Conservation (phyloP, 257 asterid genomes). For the Scutellaria galericulata region DNA sequence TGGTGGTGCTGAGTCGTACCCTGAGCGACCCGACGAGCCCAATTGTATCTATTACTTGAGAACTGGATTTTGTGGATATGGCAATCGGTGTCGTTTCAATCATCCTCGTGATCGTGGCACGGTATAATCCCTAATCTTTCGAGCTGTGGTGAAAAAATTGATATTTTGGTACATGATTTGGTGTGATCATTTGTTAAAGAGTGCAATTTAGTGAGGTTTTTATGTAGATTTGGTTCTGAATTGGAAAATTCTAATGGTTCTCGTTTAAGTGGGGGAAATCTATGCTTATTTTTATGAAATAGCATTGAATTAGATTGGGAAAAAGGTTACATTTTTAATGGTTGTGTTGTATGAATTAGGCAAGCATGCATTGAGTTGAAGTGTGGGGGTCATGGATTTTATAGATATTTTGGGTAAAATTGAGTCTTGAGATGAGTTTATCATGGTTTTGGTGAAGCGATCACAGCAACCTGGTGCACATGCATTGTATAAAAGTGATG, state of each 20-base stretch:
- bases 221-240: conserved; percentile 35
- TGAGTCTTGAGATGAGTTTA: conserved; percentile 28
- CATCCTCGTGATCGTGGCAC: conserved; percentile 79
- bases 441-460: neutral
- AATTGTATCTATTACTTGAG: conserved; percentile 87
- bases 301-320: conserved; percentile 22
- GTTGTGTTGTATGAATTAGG: conserved; percentile 27
- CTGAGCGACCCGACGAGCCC: conserved; percentile 83
- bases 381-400: conserved; percentile 34
- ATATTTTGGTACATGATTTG: conserved; percentile 29
- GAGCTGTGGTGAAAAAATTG: conserved; percentile 18
- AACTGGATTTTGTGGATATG: conserved; percentile 94
- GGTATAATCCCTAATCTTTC: conserved; percentile 40
- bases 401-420: conserved; percentile 24
- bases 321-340: conserved; percentile 28
- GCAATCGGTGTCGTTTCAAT: conserved; percentile 93
- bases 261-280: conserved; percentile 22
- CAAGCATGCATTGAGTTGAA: conserved; percentile 34
- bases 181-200: conserved; percentile 46
- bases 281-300: conserved; percentile 13
- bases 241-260: conserved; percentile 23
- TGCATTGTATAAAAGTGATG: conserved; percentile 28
- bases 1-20: conserved; percentile 76
- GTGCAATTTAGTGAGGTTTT: conserved; percentile 31
- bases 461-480: conserved; percentile 25